Base-by-base conservation (phyloP, 768 basidiomycete genomes). In the Pholiota conissans region DNA sequence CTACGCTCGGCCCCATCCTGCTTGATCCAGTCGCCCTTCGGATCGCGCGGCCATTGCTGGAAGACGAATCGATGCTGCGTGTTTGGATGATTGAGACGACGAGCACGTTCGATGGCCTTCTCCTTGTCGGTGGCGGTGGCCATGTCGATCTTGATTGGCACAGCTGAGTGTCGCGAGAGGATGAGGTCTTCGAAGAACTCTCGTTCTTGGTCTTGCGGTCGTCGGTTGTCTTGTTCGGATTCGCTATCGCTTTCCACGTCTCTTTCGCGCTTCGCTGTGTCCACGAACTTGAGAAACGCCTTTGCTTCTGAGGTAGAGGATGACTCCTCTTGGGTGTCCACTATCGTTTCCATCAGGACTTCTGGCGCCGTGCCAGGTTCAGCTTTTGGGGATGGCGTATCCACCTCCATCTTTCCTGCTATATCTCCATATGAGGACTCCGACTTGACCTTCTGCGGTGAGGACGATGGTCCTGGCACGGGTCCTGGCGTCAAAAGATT, bases 11-110 rank as follows among this genome's bases (percentile, higher is more conserved):
- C 9, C 20, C 63, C 62, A 24, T 55, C 42, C 59, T 8, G 63
- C 58, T 3, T 57, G 56, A 71, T 63, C 18, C 54, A n/a, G 2
- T 47, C 9, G 3, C 74, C 73, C 0, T 70, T 61, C 0, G 73
- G 69, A 47, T 71, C 68, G 52, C 75, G 71, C 5, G 71, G 71
- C 74, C 74, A 76, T 2, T 29, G 3, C 27, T 66, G 63, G 39
- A 69, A 67, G 5, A 75, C 60, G 32, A 67, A 52, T 5, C 72
- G 72, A 37, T 58, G 63, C n/a, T 29, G 20, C 8, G 42, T 45
- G 6, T 20, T 9, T 20, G 9, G 42, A 3, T n/a, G n/a, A 13
- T 45, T 20, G 8, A 45, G 22, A 9, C n/a, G n/a, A 3, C 42
- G 42, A 6, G 11, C 10, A 1, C 42, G 42, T 9, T 45, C 42